Conservation (phyloP, 768 basidiomycete genomes). For the Lactarius vividus region DNA sequence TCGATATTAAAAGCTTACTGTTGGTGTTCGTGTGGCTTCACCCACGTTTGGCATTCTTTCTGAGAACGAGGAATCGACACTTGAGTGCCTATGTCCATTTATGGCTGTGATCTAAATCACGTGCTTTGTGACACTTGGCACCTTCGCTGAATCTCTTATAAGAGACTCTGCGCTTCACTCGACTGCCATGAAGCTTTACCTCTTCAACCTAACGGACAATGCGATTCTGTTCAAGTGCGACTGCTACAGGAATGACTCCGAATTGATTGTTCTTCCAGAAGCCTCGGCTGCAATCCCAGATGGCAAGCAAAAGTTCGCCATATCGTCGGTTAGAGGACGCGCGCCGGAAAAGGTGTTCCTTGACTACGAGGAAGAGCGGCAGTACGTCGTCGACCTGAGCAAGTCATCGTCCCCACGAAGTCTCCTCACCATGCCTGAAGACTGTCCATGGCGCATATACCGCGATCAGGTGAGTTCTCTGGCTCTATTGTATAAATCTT, state of each 20-base stretch:
- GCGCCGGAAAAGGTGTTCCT: slow-evolving; percentile 29
- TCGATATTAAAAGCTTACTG: slow-evolving; percentile 11
- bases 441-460: slow-evolving; percentile 60
- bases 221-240: slow-evolving; percentile 28
- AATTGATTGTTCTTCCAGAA: slow-evolving; percentile 4
- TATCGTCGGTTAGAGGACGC: not conserved
- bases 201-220: slow-evolving; percentile 40
- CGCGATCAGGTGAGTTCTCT: slow-evolving; percentile 45
- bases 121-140: not conserved
- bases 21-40: slow-evolving; percentile 7
- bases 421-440: slow-evolving; percentile 39
- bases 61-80: not conserved
- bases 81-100: too few species aligned
- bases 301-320: slow-evolving; percentile 13
- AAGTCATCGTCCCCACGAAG: slow-evolving; percentile 27
- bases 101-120: slow-evolving; percentile 2
- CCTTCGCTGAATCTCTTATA: too few species aligned
- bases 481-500: not conserved
- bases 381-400: slow-evolving; percentile 8
- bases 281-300: slow-evolving; percentile 21
- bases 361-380: slow-evolving; percentile 6
- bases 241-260: not conserved
- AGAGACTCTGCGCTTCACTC: not conserved
- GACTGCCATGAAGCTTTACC: slow-evolving; percentile 31
- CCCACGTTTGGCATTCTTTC: slow-evolving; percentile 1